phyloP scores from a whole-genome alignment of 441 rosid genomes.

The Corymbia citriodora region DNA sequence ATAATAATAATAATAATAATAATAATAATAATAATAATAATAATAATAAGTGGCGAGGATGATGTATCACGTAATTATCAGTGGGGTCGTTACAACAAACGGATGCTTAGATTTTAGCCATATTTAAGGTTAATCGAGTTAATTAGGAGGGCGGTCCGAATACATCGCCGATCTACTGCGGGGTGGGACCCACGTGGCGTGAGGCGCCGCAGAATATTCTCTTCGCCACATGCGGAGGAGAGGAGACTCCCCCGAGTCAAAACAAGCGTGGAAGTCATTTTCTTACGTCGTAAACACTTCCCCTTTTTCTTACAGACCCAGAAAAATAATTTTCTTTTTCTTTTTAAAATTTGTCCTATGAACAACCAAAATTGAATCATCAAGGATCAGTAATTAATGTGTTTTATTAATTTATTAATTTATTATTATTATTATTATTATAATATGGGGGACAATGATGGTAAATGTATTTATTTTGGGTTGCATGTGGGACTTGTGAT shows the following conservation, averaged over 20 bases:
- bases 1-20: neutral
- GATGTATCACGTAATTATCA: too few species aligned
- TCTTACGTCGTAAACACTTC: too few species aligned
- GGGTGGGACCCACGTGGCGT: neutral
- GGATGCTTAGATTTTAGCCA: too few species aligned
- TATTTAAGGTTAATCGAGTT: too few species aligned
- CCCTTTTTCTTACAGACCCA: neutral
- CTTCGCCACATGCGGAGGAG: neutral
- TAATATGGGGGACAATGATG: neutral
- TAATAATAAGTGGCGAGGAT: too few species aligned
- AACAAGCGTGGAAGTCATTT: neutral
- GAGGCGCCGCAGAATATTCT: neutral
- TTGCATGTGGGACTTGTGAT: neutral
- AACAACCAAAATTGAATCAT: neutral
- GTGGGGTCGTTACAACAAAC: too few species aligned
- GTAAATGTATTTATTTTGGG: neutral
- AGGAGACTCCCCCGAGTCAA: neutral
- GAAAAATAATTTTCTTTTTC: neutral
- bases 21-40: too few species aligned
- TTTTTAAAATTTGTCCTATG: neutral
- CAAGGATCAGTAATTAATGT: neutral
- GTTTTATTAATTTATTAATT: neutral
- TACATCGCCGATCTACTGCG: too few species aligned
- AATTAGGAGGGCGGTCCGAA: too few species aligned
- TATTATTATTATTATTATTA: fast-evolving